phyloP scores from a whole-genome alignment of 805 yeast genomes.

The Suhomyces emberorum region DNA sequence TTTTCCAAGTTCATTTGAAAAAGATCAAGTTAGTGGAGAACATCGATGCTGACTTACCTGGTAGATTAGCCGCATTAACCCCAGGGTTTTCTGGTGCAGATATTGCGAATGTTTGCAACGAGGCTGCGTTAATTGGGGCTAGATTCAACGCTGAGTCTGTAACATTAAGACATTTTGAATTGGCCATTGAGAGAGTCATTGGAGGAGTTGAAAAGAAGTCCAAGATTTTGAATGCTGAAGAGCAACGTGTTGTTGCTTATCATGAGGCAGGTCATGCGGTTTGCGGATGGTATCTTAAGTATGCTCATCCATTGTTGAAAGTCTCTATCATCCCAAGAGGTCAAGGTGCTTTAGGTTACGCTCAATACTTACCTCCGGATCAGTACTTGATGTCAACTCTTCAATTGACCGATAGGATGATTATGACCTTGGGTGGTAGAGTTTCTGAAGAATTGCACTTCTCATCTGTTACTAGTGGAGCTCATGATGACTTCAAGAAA shows the following conservation, averaged over 20 bases:
- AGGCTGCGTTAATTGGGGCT: conserved; percentile 96
- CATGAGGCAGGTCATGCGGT: conserved; percentile 99
- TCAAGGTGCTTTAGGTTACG: conserved; percentile 95
- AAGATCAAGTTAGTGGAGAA: conserved; percentile 58
- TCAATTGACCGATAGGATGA: conserved; percentile 86
- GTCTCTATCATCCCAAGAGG: conserved; percentile 97
- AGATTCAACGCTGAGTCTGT: conserved; percentile 72
- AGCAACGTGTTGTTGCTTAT: conserved; percentile 87
- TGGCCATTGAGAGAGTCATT: conserved; percentile 94
- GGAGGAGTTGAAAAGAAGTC: conserved; percentile 94
- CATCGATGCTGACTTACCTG: conserved; percentile 56
- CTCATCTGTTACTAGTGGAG: conserved; percentile 91
- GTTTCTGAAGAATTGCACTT: conserved; percentile 94
- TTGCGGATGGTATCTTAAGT: conserved; percentile 92
- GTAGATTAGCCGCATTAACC: conserved; percentile 89
- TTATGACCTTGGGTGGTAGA: conserved; percentile 96
- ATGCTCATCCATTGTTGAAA: conserved; percentile 90
- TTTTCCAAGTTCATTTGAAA: conserved; percentile 79
- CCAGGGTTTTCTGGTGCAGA: conserved; percentile 99
- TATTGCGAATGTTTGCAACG: conserved; percentile 94
- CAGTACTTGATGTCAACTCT: conserved; percentile 71
- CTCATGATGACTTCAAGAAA: conserved; percentile 93
- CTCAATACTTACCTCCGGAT: conserved; percentile 95
- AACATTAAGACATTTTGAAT: conserved; percentile 78
- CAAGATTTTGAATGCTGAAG: conserved; percentile 77